Base-by-base conservation (phyloP, 177 flowering plant species). In the Tripterygium wilfordii region DNA sequence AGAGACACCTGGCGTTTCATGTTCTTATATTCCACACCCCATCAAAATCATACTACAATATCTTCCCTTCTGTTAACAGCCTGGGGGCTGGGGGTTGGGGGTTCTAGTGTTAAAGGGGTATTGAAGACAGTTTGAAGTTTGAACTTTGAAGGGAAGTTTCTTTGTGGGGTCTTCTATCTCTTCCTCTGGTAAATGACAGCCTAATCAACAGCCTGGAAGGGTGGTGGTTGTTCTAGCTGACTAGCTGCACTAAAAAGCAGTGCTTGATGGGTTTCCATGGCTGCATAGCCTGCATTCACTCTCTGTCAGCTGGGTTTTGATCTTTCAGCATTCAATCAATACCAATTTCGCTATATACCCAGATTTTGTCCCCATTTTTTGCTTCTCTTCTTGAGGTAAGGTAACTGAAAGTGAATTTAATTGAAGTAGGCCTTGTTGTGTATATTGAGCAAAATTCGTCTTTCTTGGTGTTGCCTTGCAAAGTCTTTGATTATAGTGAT, bases 191-290 rank as follows among this genome's bases (percentile, higher is more conserved):
- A 63, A 43, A 56, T 61, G 81, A 76, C 83, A 80, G 79, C 80
- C 77, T 78, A 66, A 78, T 66, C 74, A 66, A 68, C 86, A 78
- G 85, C 76, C 84, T 78, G 91, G 76, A 83, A 78, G 76, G 72
- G 36, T n/a, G n/a, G n/a, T n/a, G n/a, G n/a, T n/a, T n/a, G 50
- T 61, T 44, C 61, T 47, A 38, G 27, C 30, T 66, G 61, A 59
- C 56, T 38, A 45, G 25, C 52, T 36, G 67, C 65, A 48, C 63
- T 31, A 45, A 41, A 60, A 51, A 51, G 58, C 54, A 19, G 46
- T 36, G 39, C 49, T 51, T 42, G 37, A 49, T 51, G 21, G 44
- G 26, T 26, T 56, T 37, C 46, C 41, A 37, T 63, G 54, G 49
- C 33, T 37, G 39, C n/a, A n/a, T n/a, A n/a, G n/a, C n/a, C n/a